Conservation (phyloP, 2,329 filamentous ascomycete genomes). For the Fusarium luffae region DNA sequence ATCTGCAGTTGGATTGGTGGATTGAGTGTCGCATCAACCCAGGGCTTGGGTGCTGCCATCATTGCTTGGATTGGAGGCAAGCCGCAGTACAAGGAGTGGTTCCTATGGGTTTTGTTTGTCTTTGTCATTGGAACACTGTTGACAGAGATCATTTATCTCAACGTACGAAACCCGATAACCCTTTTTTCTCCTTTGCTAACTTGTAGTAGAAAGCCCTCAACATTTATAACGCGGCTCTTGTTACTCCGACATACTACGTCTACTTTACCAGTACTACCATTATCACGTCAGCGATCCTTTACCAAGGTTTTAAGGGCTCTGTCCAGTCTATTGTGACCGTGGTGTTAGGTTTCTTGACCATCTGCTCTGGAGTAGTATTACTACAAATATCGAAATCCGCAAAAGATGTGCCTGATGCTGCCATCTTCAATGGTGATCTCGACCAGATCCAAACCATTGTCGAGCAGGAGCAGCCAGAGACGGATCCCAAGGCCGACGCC, state of each 20-base stretch:
- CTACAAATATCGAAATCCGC: slow-evolving; percentile 97
- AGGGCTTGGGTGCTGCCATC: slow-evolving; percentile 91
- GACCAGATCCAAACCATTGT: slow-evolving; percentile 96
- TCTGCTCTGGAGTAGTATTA: slow-evolving; percentile 91
- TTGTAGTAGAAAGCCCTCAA: slow-evolving; percentile 90
- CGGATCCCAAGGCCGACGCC: slow-evolving; percentile 94
- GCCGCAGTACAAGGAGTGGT: slow-evolving; percentile 97
- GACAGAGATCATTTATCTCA: slow-evolving; percentile 94
- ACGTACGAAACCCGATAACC: slow-evolving; percentile 69
- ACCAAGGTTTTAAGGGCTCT: slow-evolving; percentile 92
- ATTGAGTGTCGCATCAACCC: slow-evolving; percentile 92
- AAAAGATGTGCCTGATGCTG: slow-evolving; percentile 94
- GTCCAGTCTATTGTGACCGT: slow-evolving; percentile 84
- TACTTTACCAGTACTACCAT: slow-evolving; percentile 98
- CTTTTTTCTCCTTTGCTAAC: slow-evolving; percentile 48
- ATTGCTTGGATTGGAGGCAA: slow-evolving; percentile 85
- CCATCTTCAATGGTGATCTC: slow-evolving; percentile 90
- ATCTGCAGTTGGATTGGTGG: slow-evolving; percentile 97
- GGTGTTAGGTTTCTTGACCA: slow-evolving; percentile 91
- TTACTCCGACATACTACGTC: slow-evolving; percentile 98
- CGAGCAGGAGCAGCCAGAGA: slow-evolving; percentile 94
- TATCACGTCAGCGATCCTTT: slow-evolving; percentile 90
- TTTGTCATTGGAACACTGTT: slow-evolving; percentile 91
- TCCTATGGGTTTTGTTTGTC: slow-evolving; percentile 88
- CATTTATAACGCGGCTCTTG: slow-evolving; percentile 93